Base-by-base conservation (phyloP, 2,329 filamentous ascomycete genomes). In the Ceratocystis lukuohia region DNA sequence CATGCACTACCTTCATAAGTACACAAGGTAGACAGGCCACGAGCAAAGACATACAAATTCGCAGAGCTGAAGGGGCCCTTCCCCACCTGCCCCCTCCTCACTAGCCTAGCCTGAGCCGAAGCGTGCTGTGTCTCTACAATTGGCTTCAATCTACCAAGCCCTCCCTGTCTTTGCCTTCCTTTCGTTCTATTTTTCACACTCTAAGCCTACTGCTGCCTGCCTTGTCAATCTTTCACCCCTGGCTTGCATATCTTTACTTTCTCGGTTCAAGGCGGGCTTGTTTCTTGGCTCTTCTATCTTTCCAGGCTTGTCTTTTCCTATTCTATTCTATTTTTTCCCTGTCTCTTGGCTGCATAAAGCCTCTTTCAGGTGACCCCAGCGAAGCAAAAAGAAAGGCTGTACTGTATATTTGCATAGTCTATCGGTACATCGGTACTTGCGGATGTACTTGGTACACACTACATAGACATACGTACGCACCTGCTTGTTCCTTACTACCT, bases 131-230 rank as follows among this genome's bases (percentile, higher is more conserved):
- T 30, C 56, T 59, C 25, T 59, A 28, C 20, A 53, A 25, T 6
- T 53, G 48, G 53, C 22, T 33, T 28, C 22, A 30, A 12, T 30
- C 7, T 25, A 5, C 48, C 25, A 53, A 53, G 48, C 48, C 56
- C 56, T 37, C 48, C 48, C 48, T 53, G 8, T 53, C 15, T 53
- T 62, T 62, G 57, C 57, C 17, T 30, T 46, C 33, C 30, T 41
- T 37, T 33, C 48, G 10, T 64, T 62, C 68, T 70, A 71, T 72
- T 72, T 73, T 71, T 70, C 67, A 12, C 53, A 8, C 28, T 22
- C 8, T 30, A 53, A 25, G 48, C 17, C 48, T 6, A 3, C 10
- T 20, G 30, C 61, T 65, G 56, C 30, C 33, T 61, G 25, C 22
- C 37, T 41, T 41, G 50, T 56, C 41, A 46, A 45, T 57, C 30